phyloP scores from a whole-genome alignment of 768 basidiomycete genomes.

The Kwoniella pini region DNA sequence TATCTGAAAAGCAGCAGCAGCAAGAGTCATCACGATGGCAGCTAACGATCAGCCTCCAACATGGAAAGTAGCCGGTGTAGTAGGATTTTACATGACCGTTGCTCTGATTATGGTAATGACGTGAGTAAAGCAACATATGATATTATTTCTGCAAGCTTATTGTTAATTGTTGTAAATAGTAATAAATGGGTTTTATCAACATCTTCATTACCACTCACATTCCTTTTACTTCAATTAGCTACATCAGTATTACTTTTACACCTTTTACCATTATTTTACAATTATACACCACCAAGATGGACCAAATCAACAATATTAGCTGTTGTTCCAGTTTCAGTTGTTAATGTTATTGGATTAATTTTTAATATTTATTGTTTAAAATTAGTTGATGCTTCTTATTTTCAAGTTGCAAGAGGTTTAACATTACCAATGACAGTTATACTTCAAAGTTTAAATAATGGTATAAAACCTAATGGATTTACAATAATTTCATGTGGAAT shows the following conservation, averaged over 20 bases:
- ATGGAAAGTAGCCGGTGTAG: slow-evolving; percentile 64
- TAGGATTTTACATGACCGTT: slow-evolving; percentile 74
- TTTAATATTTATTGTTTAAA: slow-evolving; percentile 79
- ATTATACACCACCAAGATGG: slow-evolving; percentile 26
- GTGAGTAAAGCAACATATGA: slow-evolving; percentile 13
- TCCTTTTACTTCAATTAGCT: slow-evolving; percentile 28
- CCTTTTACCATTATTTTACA: slow-evolving; percentile 11
- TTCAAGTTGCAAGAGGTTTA: slow-evolving; percentile 61
- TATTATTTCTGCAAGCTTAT: no score
- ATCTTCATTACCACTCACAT: slow-evolving; percentile 30
- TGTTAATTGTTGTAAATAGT: neutral
- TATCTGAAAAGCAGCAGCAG: neutral
- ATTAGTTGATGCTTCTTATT: slow-evolving; percentile 77
- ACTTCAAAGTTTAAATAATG: slow-evolving; percentile 15
- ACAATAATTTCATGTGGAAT: slow-evolving; percentile 22
- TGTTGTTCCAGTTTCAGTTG: slow-evolving; percentile 25
- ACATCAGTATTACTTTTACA: slow-evolving; percentile 24
- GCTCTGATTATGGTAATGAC: slow-evolving; percentile 66
- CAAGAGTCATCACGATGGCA: neutral
- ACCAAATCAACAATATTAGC: slow-evolving; percentile 19
- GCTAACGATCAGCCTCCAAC: slow-evolving; percentile 14
- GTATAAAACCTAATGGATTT: slow-evolving; percentile 10
- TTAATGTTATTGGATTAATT: slow-evolving; percentile 60
- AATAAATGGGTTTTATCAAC: slow-evolving; percentile 39
- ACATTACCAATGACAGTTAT: slow-evolving; percentile 34